Base-by-base conservation (phyloP, 176 grass and related monocot species). In the Melocanna baccifera region DNA sequence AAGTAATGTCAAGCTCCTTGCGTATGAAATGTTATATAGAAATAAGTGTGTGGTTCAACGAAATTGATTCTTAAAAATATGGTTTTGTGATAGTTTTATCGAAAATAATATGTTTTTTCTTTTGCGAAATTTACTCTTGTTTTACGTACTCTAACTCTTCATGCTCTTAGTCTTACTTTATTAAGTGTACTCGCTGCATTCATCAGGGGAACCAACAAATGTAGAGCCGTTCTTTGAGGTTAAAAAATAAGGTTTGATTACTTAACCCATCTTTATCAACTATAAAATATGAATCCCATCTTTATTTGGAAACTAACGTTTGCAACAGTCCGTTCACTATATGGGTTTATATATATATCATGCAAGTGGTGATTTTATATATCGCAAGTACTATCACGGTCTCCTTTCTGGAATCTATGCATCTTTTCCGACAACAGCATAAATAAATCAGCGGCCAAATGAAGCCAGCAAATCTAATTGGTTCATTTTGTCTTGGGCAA, bases 241-340 rank as follows among this genome's bases (percentile, higher is more conserved):
- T 78, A 63, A 14, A 63, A 63, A 30, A 7, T 5, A 46, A 63
- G 39, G 9, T 6, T 79, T 22, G 25, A 66, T 71, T 39, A 22
- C 39, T 22, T 95, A 48, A 76, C 59, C 74, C 47, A 18, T 81
- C 90, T 15, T 20, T 50, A 10, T 59, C 43, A 78, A 20, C 2
- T 43, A n/a, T 34, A 34, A 34, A 34, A 34, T 34, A 34, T 34
- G 32, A 34, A 34, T 34, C 3, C 32, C 32, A 34, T 34, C 32
- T 34, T 34, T 34, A 34, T 34, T 4, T 34, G 32, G 32, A 34
- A 34, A 34, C 32, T 34, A 34, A 34, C 32, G 32, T 34, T 34
- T 34, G 32, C 32, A 34, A 34, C 30, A 56, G 19, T 75, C 10
- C 5, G 52, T 57, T 36, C 52, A 55, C 16, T 73, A 25, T 12